These are phyloP conservation scores for Rutstroemia sp. DNA, from an alignment of 2,329 filamentous ascomycete species.

Conservation along the genomic window DNA sequence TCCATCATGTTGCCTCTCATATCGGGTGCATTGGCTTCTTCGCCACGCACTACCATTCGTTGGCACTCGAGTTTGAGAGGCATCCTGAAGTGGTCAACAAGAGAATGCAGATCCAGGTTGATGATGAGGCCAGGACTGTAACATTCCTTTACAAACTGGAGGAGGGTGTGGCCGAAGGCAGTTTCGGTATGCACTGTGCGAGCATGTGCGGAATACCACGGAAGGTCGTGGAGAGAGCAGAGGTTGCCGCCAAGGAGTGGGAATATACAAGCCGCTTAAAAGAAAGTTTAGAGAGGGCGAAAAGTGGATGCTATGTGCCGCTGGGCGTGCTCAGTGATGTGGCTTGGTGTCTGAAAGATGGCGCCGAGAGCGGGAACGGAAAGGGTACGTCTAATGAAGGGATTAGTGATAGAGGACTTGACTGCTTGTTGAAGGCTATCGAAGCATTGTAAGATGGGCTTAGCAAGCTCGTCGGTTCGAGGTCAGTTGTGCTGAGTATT, in stretches of 20 bases:
- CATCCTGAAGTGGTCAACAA: conserved; percentile 83
- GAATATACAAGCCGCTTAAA: conserved; percentile 89
- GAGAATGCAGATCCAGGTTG: conserved; percentile 92
- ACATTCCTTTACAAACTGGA: conserved; percentile 95
- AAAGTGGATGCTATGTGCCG: conserved; percentile 69
- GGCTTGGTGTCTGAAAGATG: conserved; percentile 62
- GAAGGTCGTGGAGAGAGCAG: conserved; percentile 77
- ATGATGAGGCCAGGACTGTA: conserved; percentile 75
- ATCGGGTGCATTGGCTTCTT: conserved; percentile 95
- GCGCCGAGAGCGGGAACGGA: conserved; percentile 25
- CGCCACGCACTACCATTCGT: conserved; percentile 92
- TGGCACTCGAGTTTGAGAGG: conserved; percentile 81
- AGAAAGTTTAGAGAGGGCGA: conserved; percentile 55
- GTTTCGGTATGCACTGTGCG: conserved; percentile 98
- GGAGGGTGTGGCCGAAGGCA: conserved; percentile 87
- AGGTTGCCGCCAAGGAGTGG: conserved; percentile 84
- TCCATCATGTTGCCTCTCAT: conserved; percentile 92
- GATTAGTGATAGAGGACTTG: conserved; percentile 44
- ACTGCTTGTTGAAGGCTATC: conserved; percentile 54
- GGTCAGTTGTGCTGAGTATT: too few relatives aligned
- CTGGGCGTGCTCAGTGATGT: conserved; percentile 85
- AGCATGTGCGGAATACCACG: conserved; percentile 92
- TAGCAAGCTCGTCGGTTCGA: too few relatives aligned
- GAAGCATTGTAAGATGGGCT: conserved; percentile 42
- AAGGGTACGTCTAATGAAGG: conserved; percentile 28